A percentile compares a stretch with the other conserved stretches of the same genome.
Evolutionary conservation across 2,329 filamentous ascomycete species (phyloP).

Genomic region (Colletotrichum sp.): DNA sequence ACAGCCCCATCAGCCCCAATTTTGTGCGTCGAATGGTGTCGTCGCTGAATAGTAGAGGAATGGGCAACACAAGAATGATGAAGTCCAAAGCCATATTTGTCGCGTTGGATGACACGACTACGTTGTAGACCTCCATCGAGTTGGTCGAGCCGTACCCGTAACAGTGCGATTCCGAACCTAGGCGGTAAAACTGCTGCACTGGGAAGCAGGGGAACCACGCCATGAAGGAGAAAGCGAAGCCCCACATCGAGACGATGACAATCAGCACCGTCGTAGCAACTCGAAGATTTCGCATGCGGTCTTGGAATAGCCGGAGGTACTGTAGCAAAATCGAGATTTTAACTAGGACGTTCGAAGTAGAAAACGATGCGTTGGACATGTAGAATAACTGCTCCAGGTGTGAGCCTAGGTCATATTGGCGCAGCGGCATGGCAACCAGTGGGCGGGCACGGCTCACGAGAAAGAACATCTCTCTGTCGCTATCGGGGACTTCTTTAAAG

Average conservation of each 20-base stretch:
- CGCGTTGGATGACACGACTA: background rate
- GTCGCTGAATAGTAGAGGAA: background rate
- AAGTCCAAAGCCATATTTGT: constrained; percentile 7
- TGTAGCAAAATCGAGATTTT: constrained; percentile 3
- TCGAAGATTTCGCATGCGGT: background rate
- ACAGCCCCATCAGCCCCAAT: background rate
- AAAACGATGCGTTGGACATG: background rate
- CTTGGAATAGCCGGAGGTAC: background rate
- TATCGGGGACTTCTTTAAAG: background rate
- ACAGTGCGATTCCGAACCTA: background rate
- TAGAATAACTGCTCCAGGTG: background rate
- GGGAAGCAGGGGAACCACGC: constrained; percentile 15
- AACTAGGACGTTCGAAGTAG: background rate
- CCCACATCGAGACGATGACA: background rate
- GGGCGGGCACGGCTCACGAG: background rate
- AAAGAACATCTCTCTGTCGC: constrained; percentile 6
- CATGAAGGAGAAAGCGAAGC: background rate
- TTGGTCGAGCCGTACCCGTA: constrained; percentile 9
- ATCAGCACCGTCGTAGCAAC: background rate
- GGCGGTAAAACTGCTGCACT: background rate
- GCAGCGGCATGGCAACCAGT: background rate
- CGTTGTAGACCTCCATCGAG: background rate
- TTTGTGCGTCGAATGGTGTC: background rate
- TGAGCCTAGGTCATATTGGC: background rate
- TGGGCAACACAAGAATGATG: constrained; percentile 1